phyloP scores from a whole-genome alignment of 805 yeast species.

The Komagataella phaffii region DNA sequence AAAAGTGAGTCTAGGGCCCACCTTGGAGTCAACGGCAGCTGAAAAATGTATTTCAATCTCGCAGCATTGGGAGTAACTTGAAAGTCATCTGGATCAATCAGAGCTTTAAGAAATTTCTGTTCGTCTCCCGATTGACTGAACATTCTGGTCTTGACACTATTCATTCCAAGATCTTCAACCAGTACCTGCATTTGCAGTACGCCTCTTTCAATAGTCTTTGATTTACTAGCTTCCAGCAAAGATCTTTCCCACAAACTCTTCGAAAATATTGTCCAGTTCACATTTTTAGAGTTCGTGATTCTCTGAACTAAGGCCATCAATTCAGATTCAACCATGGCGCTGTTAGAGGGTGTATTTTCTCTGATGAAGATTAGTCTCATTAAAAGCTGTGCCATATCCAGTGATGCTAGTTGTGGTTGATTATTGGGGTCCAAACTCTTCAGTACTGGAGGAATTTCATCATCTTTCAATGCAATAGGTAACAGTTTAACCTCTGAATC shows the following conservation, averaged over 20 bases:
- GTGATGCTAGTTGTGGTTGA: slow-evolving; percentile 59
- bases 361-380: slow-evolving; percentile 50
- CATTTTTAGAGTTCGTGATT: slow-evolving; percentile 40
- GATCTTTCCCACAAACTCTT: slow-evolving; percentile 88
- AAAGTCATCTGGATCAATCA: slow-evolving; percentile 13
- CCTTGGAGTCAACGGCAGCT: slow-evolving; percentile 64
- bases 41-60: slow-evolving; percentile 59
- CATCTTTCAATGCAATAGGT: slow-evolving; percentile 50
- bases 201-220: slow-evolving; percentile 89
- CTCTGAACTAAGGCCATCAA: slow-evolving; percentile 65
- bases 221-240: slow-evolving; percentile 60
- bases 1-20: slow-evolving; percentile 75
- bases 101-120: slow-evolving; percentile 5
- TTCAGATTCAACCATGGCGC: slow-evolving; percentile 69
- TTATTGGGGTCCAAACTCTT: slow-evolving; percentile 59
- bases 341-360: slow-evolving; percentile 60
- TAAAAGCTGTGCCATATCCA: slow-evolving; percentile 65
- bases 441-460: slow-evolving; percentile 45
- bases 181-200: slow-evolving; percentile 84
- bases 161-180: slow-evolving; percentile 75
- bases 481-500: slow-evolving; percentile 27
- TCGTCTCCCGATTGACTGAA: slow-evolving; percentile 29
- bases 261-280: slow-evolving; percentile 69
- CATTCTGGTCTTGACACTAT: slow-evolving; percentile 37
- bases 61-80: slow-evolving; percentile 24